Conservation (phyloP, 345 rosid species). For the Luvunga scandens region DNA sequence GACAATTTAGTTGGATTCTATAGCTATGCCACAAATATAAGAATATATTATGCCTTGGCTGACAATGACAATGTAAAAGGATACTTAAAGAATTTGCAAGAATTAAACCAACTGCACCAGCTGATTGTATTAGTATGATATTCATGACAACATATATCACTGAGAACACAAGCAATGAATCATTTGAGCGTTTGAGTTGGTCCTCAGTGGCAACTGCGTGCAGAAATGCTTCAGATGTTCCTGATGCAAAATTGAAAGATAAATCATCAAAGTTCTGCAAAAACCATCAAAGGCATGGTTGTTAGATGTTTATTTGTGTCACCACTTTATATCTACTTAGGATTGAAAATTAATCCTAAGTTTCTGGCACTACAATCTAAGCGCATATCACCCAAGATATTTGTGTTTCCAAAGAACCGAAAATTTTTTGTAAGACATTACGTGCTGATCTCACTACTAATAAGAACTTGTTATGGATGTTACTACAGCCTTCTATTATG, state of each 20-base stretch:
- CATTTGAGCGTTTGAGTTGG: constrained; percentile 77
- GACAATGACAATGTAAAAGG: constrained; percentile 28
- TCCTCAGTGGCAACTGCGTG: constrained; percentile 86
- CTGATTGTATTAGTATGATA: constrained; percentile 61
- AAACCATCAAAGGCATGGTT: not conserved
- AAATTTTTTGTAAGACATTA: not conserved
- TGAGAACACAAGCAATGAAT: constrained; percentile 73
- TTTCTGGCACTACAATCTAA: not conserved
- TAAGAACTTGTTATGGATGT: not conserved
- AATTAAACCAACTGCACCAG: constrained; percentile 88
- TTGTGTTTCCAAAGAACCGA: not conserved
- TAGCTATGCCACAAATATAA: not conserved
- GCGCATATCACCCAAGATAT: not conserved
- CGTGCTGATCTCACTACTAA: not conserved
- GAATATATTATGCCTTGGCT: not conserved
- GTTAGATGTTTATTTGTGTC: not conserved
- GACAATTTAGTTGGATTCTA: not conserved
- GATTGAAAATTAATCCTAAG: not conserved
- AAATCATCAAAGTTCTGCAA: not conserved
- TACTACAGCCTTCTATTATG: not conserved
- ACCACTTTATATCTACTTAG: not conserved
- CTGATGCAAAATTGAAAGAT: constrained; percentile 39
- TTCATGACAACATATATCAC: constrained; percentile 52
- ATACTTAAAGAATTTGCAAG: constrained; percentile 88
- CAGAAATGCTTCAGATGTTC: constrained; percentile 95